These are phyloP conservation scores for Syzygium oleosum DNA, from an alignment of 345 rosid genomes.

Conservation along the genomic window DNA sequence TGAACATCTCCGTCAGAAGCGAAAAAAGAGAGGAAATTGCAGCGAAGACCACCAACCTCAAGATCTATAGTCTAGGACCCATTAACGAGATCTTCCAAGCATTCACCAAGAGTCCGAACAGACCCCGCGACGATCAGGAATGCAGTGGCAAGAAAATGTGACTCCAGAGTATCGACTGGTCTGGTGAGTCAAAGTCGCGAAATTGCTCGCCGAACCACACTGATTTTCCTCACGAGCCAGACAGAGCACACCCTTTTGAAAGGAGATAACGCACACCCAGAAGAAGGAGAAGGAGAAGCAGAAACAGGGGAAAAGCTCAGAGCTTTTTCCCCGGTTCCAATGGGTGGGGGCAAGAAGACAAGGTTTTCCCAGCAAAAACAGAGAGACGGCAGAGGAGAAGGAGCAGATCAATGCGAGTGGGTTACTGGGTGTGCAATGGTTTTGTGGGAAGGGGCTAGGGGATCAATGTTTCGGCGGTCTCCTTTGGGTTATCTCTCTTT, in stretches of 20 bases:
- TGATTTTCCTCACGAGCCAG: neutral
- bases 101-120: neutral
- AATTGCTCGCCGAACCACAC: slow-evolving; percentile 1
- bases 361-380: neutral
- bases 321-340: neutral
- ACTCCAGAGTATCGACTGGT: neutral
- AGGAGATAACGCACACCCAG: neutral
- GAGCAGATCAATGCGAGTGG: neutral
- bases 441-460: neutral
- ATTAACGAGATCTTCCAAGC: neutral
- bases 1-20: neutral
- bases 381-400: neutral
- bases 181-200: neutral
- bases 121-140: neutral
- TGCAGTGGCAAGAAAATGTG: neutral
- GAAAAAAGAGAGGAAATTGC: neutral
- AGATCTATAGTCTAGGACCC: slow-evolving; percentile 1
- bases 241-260: neutral
- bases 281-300: neutral
- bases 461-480: neutral
- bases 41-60: neutral
- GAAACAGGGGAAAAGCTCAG: neutral
- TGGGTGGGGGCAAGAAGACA: neutral
- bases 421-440: neutral
- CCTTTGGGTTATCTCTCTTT: neutral